Base-by-base conservation (phyloP, 2,329 filamentous ascomycete genomes). In the Pseudogymnoascus sp. region DNA sequence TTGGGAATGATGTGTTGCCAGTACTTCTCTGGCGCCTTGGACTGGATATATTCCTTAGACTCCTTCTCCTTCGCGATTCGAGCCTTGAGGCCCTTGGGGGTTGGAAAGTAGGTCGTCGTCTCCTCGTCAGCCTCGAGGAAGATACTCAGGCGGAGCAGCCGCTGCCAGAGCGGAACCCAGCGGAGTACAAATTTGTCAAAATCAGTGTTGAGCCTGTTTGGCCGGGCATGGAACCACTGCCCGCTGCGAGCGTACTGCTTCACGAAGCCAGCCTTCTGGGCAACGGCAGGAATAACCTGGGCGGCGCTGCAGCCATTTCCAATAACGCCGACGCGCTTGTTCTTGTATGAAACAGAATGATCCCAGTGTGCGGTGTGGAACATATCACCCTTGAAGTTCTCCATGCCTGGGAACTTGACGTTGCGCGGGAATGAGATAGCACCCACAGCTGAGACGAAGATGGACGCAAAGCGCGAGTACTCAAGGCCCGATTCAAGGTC, bases 1-100 rank as follows among this genome's bases (percentile, higher is more conserved):
- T 83, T 65, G 85, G 83, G 1, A 77, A 79, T 1, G 81, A 81
- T 71, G 5, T 86, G 77, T 31, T 85, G 80, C 66, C 84, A 82
- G 65, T 87, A 88, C 71, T 85, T 81, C 60, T 80, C 74, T 36
- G 70, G 70, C 1, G 70, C 64, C 39, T 36, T 66, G 4, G 36
- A 26, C 6, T 65, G 42, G 11, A 71, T 71, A 59, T 72, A 70
- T 29, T 68, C 26, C 3, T 65, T 65, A 7, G 69, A 64, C 4
- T 40, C 51, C 5, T 51, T 23, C 36, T 71, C 69, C 1, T 64
- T 60, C 3, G 47, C 63, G 4, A 57, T 40, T 2, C 70, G 65
- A 31, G 61, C 26, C 23, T 64, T 67, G 26, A 62, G 64, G 10
- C 64, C 69, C 2, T 47, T 62, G 6, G 59, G 60, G 4, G 60